These are phyloP conservation scores for Penicillium sp. DNA, from an alignment of 2,329 filamentous ascomycete species.

Conservation along the genomic window DNA sequence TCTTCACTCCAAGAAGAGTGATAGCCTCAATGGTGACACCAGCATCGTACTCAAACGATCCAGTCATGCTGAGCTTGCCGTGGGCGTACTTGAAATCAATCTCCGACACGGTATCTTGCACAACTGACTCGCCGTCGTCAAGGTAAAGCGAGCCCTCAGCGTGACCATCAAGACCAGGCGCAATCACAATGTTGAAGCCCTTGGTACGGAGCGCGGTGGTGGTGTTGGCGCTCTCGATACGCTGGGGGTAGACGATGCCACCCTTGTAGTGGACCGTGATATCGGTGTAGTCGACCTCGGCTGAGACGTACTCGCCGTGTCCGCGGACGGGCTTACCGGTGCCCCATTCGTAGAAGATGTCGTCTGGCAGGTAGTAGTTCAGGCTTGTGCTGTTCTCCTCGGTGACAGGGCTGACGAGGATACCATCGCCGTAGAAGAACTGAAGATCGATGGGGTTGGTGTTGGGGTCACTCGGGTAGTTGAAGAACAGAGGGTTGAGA, in stretches of 20 bases:
- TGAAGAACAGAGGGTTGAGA: conserved; percentile 70
- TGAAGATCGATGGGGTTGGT: conserved; percentile 55
- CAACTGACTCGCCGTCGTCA: conserved; percentile 71
- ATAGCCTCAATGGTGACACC: conserved; percentile 32
- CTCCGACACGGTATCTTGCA: conserved; percentile 56
- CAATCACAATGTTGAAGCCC: conserved; percentile 70
- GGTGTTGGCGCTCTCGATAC: conserved; percentile 56
- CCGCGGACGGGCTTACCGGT: conserved; percentile 51
- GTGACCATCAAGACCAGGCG: conserved; percentile 61
- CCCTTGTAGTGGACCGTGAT: conserved; percentile 66
- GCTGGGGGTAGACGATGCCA: conserved; percentile 59
- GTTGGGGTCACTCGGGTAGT: conserved; percentile 61
- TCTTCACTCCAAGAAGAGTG: conserved; percentile 28
- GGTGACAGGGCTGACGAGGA: conserved; percentile 59
- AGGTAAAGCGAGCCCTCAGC: conserved; percentile 71
- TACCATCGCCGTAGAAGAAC: conserved; percentile 59
- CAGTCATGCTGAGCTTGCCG: conserved; percentile 39
- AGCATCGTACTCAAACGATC: conserved; percentile 25
- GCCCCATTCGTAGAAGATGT: conserved; percentile 62
- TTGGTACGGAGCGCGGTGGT: conserved; percentile 62
- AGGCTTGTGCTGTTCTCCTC: conserved; percentile 55
- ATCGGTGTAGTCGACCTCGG: conserved; percentile 50
- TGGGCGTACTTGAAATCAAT: conserved; percentile 62
- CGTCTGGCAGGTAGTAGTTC: conserved; percentile 57
- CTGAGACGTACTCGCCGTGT: conserved; percentile 45